phyloP scores from a whole-genome alignment of 164 flowering plant species.

The Stephania japonica region DNA sequence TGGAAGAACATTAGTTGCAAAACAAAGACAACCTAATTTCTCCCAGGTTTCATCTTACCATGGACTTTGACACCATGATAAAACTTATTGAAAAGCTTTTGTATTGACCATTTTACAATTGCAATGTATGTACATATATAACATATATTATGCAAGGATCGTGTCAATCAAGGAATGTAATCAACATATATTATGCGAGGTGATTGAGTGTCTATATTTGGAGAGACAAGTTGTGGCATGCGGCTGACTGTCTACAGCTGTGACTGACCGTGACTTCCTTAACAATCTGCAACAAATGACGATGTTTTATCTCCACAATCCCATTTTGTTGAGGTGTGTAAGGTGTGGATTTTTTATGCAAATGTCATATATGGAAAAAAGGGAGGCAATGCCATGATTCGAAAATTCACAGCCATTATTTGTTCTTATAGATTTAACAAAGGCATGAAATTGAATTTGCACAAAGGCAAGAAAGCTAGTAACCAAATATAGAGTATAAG shows the following conservation, averaged over 20 bases:
- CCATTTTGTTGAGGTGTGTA: conserved; percentile 5
- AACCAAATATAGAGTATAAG: not conserved
- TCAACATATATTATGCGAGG: too few relatives aligned
- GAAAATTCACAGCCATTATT: conserved; percentile 4
- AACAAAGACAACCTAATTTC: not conserved
- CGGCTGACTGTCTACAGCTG: too few relatives aligned
- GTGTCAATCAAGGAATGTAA: too few relatives aligned
- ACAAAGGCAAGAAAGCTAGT: not conserved
- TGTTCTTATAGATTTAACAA: not conserved
- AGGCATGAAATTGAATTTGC: not conserved
- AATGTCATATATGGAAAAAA: not conserved
- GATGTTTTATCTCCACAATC: not conserved
- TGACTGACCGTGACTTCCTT: too few relatives aligned
- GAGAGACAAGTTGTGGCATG: too few relatives aligned
- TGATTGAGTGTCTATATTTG: too few relatives aligned
- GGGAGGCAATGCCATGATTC: not conserved
- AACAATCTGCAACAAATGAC: not conserved
- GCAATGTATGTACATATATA: too few relatives aligned
- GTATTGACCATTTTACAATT: too few relatives aligned
- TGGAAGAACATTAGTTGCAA: not conserved
- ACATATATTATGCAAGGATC: too few relatives aligned
- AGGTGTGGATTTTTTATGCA: not conserved
- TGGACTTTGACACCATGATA: too few relatives aligned
- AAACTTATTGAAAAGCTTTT: too few relatives aligned
- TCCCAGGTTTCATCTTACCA: too few relatives aligned